Evolutionary conservation across 1,284 basidiomycete species (phyloP).

Genomic region (Cryptococcus sp.): DNA sequence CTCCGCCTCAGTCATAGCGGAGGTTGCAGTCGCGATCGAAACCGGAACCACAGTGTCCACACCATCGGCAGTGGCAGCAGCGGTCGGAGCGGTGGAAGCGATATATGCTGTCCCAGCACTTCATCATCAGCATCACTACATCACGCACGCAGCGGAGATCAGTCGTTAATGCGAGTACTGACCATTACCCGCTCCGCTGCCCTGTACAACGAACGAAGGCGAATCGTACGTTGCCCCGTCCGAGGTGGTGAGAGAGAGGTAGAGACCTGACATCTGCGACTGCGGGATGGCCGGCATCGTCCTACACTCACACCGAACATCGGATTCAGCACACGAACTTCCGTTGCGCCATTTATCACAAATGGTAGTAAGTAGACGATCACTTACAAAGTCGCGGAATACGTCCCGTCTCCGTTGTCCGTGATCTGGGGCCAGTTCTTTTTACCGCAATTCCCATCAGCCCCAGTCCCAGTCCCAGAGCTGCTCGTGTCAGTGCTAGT

Average conservation of each 20-base stretch:
- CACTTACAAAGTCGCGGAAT: constrained; percentile 20
- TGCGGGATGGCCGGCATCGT: constrained; percentile 16
- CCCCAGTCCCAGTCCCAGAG: too few relatives aligned
- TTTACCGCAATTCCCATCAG: constrained; percentile 10
- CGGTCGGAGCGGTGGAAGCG: neutral
- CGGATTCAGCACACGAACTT: neutral
- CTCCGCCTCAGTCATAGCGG: too few relatives aligned
- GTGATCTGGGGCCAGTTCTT: constrained; percentile 10
- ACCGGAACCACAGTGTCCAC: too few relatives aligned
- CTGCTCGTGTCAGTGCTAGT: neutral
- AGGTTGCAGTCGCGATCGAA: too few relatives aligned
- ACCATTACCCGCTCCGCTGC: constrained; percentile 14
- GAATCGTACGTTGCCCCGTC: constrained; percentile 13
- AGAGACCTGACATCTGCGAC: constrained; percentile 11
- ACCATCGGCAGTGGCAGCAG: too few relatives aligned
- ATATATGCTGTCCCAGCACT: constrained; percentile 3
- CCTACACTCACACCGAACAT: neutral
- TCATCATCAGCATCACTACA: neutral
- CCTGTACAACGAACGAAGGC: constrained; percentile 16
- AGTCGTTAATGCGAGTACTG: neutral
- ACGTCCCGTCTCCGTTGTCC: constrained; percentile 20
- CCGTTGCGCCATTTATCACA: too few relatives aligned
- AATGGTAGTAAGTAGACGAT: too few relatives aligned
- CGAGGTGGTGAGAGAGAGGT: constrained; percentile 13
- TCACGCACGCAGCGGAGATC: neutral